Evolutionary conservation across 306 rosid species (phyloP).

Genomic region (Boehmeria nivea): DNA sequence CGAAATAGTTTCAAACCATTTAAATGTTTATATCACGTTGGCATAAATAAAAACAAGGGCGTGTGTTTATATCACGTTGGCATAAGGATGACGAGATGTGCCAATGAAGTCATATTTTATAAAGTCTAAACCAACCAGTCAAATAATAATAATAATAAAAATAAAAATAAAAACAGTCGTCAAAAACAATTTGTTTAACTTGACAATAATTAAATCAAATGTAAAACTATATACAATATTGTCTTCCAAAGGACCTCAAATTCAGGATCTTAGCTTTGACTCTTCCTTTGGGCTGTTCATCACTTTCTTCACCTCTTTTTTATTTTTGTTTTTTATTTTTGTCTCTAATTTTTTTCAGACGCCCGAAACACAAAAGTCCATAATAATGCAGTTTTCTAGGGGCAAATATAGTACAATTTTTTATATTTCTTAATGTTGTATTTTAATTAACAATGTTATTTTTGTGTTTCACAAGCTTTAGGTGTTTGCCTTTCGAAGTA

Average conservation of each 20-base stretch:
- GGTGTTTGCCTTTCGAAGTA: slow-evolving; percentile 25
- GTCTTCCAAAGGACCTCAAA: slow-evolving; percentile 34
- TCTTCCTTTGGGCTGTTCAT: slow-evolving; percentile 23
- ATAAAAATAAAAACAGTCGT: too few relatives aligned
- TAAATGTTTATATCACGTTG: too few relatives aligned
- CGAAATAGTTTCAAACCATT: too few relatives aligned
- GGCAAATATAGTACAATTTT: slow-evolving; percentile 5
- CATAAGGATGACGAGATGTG: too few relatives aligned
- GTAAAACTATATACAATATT: not conserved
- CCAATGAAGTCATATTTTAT: not conserved
- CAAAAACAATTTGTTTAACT: slow-evolving; percentile 5
- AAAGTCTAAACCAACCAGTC: too few relatives aligned
- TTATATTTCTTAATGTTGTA: slow-evolving; percentile 5
- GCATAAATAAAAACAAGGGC: too few relatives aligned
- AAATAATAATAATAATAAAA: not conserved
- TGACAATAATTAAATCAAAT: slow-evolving; percentile 14
- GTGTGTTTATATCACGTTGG: too few relatives aligned
- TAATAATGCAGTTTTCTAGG: slow-evolving; percentile 29
- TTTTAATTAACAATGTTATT: not conserved
- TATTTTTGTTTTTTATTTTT: slow-evolving; percentile 7
- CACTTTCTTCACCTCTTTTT: slow-evolving; percentile 17
- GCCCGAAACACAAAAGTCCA: slow-evolving; percentile 17
- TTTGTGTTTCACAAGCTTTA: slow-evolving; percentile 31
- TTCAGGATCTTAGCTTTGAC: slow-evolving; percentile 48
- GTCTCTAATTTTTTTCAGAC: not conserved